phyloP scores from a whole-genome alignment of 768 basidiomycete species.

The Tylopilus balloui region DNA sequence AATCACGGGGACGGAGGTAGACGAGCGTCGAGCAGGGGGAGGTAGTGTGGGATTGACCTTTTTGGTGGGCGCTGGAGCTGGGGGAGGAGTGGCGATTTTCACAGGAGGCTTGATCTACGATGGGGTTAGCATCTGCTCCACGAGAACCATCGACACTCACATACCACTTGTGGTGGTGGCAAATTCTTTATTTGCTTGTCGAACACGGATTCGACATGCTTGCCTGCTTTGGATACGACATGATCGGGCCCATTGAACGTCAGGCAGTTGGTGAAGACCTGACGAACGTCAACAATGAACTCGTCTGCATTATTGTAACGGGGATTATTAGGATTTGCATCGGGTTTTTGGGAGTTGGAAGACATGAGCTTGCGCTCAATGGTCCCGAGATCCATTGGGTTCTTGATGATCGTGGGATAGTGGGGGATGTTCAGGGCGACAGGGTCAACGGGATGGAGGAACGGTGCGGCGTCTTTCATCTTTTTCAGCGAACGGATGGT shows the following conservation, averaged over 20 bases:
- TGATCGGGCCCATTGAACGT: conserved; percentile 95
- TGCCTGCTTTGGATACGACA: conserved; percentile 70
- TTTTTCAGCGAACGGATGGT: conserved; percentile 83
- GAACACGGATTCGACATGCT: conserved; percentile 76
- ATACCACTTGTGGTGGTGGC: conserved; percentile 73
- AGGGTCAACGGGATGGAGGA: conserved; percentile 84
- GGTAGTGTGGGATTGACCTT: conserved; percentile 32
- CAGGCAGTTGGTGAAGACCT: conserved; percentile 83
- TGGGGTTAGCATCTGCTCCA: conserved; percentile 12
- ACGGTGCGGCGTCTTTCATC: conserved; percentile 76
- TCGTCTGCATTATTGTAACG: conserved; percentile 75
- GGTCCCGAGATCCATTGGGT: conserved; percentile 92
- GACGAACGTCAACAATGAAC: conserved; percentile 79
- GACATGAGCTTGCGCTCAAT: conserved; percentile 82
- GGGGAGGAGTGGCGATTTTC: conserved; percentile 38
- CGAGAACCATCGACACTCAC: conserved; percentile 28
- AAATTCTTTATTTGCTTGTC: conserved; percentile 85
- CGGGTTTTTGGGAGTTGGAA: conserved; percentile 76
- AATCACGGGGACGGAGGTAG: conserved; percentile 78
- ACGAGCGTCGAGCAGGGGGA: conserved; percentile 59
- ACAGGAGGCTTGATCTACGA: conserved; percentile 41
- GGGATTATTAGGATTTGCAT: conserved; percentile 63
- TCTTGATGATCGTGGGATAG: conserved; percentile 80
- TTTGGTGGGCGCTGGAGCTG: conserved; percentile 35
- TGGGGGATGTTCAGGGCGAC: conserved; percentile 82